Evolutionary conservation across 2,329 filamentous ascomycete species (phyloP).

Genomic region (Akanthomyces lecanii): DNA sequence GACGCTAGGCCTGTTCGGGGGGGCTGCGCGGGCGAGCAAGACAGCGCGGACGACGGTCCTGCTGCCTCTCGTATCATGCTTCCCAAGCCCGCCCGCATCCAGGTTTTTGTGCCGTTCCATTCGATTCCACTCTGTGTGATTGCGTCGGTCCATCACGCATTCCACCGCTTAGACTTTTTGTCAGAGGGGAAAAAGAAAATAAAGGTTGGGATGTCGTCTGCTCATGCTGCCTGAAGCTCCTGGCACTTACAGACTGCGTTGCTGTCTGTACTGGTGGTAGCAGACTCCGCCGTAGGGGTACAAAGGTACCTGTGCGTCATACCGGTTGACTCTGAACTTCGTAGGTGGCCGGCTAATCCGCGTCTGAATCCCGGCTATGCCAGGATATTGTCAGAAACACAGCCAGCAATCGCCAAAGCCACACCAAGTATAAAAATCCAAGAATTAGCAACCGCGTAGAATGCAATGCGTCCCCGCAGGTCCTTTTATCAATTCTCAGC

Average conservation of each 20-base stretch:
- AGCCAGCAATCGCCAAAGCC: background rate
- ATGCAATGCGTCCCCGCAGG: background rate
- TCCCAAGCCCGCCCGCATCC: background rate
- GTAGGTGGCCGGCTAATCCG: slow-evolving; percentile 13
- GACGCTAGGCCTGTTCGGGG: background rate
- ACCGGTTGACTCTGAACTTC: background rate
- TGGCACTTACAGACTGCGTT: background rate
- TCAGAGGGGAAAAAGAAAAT: background rate
- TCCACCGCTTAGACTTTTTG: background rate
- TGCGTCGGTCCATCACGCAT: slow-evolving; percentile 9
- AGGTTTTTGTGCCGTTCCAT: slow-evolving; percentile 3
- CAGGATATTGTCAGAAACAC: slow-evolving; percentile 18
- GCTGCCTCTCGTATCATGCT: slow-evolving; percentile 2
- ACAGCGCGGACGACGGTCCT: background rate
- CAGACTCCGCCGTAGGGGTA: background rate
- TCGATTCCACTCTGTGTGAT: slow-evolving; percentile 1
- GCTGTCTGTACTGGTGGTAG: no score
- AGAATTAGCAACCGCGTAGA: background rate
- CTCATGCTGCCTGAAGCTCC: background rate
- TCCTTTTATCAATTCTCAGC: slow-evolving; percentile 1
- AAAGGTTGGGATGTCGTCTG: background rate
- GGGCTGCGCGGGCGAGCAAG: slow-evolving; percentile 7
- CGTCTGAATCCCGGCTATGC: slow-evolving; percentile 26
- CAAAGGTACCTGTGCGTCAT: background rate
- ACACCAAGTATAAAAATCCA: background rate